phyloP scores from a whole-genome alignment of 352 stramenopile genomes.

The Phytophthora idaei region DNA sequence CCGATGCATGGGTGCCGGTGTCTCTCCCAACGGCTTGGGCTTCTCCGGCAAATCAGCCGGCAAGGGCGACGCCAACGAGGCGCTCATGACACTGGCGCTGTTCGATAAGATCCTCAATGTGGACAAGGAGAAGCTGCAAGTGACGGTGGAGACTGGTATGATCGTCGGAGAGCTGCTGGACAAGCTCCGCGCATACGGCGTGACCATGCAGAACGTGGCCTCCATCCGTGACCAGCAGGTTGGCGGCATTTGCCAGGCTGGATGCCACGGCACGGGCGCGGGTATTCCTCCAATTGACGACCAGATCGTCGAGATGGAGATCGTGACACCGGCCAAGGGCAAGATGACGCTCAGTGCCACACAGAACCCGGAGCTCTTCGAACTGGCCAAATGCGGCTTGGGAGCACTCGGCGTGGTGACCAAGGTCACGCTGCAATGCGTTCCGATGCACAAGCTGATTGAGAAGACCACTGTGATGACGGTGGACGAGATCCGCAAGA shows the following conservation, averaged over 20 bases:
- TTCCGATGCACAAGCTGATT: slow-evolving; percentile 92
- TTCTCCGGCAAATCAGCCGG: slow-evolving; percentile 66
- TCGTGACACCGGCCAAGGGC: slow-evolving; percentile 94
- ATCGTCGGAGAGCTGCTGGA: slow-evolving; percentile 81
- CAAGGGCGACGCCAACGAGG: slow-evolving; percentile 44
- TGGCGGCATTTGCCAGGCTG: slow-evolving; percentile 95
- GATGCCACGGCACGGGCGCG: slow-evolving; percentile 96
- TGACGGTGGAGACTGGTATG: slow-evolving; percentile 91
- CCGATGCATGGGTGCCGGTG: slow-evolving; percentile 94
- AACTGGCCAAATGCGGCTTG: slow-evolving; percentile 94
- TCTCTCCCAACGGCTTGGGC: slow-evolving; percentile 97
- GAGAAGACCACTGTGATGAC: slow-evolving; percentile 95
- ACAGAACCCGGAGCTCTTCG: slow-evolving; percentile 88
- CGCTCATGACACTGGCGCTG: slow-evolving; percentile 93
- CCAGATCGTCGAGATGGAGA: slow-evolving; percentile 95
- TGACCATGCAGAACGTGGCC: slow-evolving; percentile 99
- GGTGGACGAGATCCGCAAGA: slow-evolving; percentile 81
- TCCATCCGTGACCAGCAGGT: slow-evolving; percentile 99
- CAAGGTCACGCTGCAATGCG: slow-evolving; percentile 95
- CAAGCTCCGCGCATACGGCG: slow-evolving; percentile 74
- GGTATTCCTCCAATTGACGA: slow-evolving; percentile 96
- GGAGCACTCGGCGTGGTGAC: slow-evolving; percentile 96
- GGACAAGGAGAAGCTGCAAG: slow-evolving; percentile 88
- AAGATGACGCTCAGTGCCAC: slow-evolving; percentile 88
- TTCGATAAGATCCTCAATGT: slow-evolving; percentile 93